Conservation (phyloP, 257 asterid genomes). For the Forsythia viridissima region DNA sequence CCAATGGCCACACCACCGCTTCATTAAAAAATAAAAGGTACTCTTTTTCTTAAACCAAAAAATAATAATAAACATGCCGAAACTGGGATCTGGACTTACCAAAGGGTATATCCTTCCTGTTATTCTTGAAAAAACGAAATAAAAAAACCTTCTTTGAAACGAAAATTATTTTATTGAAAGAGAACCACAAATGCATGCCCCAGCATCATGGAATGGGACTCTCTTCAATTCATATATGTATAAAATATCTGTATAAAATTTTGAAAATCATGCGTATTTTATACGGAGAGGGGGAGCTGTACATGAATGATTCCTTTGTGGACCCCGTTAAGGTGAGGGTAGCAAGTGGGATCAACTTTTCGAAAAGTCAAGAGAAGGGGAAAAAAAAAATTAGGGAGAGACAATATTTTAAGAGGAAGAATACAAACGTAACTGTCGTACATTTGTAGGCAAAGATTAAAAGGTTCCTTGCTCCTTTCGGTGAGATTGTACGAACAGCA, state of each 20-base stretch:
- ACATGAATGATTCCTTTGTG: constrained; percentile 20
- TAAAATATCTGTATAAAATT: neutral
- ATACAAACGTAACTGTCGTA: constrained; percentile 16
- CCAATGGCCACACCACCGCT: constrained; percentile 45
- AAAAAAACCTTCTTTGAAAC: neutral
- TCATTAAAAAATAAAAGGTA: constrained; percentile 4
- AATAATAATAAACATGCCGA: neutral
- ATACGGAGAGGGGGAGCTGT: neutral
- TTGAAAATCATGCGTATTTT: neutral
- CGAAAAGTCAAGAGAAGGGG: constrained; percentile 16
- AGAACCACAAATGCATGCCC: constrained; percentile 20
- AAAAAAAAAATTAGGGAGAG: neutral
- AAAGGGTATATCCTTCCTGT: constrained; percentile 30
- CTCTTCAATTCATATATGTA: neutral
- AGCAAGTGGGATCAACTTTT: constrained; percentile 3
- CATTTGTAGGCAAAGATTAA: constrained; percentile 12
- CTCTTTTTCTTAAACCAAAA: neutral
- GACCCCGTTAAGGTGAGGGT: constrained; percentile 36
- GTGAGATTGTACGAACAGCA: neutral
- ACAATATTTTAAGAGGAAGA: neutral
- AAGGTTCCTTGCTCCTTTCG: neutral
- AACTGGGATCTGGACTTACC: constrained; percentile 50
- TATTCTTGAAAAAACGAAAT: constrained; percentile 12
- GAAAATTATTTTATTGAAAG: constrained; percentile 7
- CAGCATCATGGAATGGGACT: constrained; percentile 23